phyloP scores from a whole-genome alignment of 2,329 filamentous ascomycete genomes.

The Hypoxylon sp. region DNA sequence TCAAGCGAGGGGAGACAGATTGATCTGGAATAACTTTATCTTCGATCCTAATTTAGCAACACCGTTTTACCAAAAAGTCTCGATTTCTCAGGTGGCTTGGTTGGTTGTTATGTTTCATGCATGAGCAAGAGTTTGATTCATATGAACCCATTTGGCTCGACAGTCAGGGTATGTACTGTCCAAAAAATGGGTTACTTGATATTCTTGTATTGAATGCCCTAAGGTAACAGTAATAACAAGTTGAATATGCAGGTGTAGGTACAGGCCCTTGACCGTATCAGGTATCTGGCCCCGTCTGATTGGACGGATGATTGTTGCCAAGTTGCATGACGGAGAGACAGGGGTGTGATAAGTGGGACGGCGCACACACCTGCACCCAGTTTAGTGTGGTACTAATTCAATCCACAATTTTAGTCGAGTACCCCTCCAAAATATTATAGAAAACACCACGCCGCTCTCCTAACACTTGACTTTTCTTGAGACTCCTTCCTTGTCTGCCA shows the following conservation, averaged over 20 bases:
- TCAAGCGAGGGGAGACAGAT: conserved; percentile 18
- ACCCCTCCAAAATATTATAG: conserved; percentile 46
- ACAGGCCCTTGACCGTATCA: conserved; percentile 38
- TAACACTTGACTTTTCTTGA: conserved; percentile 25
- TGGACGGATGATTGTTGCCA: conserved; percentile 45
- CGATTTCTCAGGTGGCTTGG: conserved; percentile 25
- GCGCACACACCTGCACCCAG: conserved; percentile 32
- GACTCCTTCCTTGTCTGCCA: conserved; percentile 38
- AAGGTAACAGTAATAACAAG: conserved; percentile 21
- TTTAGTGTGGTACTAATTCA: conserved; percentile 31
- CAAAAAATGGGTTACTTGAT: conserved; percentile 9
- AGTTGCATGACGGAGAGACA: conserved; percentile 46
- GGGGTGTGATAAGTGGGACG: conserved; percentile 36
- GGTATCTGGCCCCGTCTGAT: conserved; percentile 34
- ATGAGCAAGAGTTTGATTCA: conserved; percentile 15
- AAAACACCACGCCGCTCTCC: conserved; percentile 42
- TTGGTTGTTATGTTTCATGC: conserved; percentile 22
- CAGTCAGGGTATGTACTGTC: background rate
- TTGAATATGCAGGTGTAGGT: conserved; percentile 32
- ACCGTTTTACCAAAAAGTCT: conserved; percentile 37
- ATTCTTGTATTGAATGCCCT: conserved; percentile 19
- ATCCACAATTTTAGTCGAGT: conserved; percentile 42
- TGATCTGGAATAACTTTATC: conserved; percentile 44
- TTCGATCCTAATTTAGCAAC: conserved; percentile 38
- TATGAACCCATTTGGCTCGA: conserved; percentile 2